A percentile compares a stretch with the other conserved stretches of the same genome.
phyloP scores from a whole-genome alignment of 129 eudicot species.

The Centrapalus pauciflorus region DNA sequence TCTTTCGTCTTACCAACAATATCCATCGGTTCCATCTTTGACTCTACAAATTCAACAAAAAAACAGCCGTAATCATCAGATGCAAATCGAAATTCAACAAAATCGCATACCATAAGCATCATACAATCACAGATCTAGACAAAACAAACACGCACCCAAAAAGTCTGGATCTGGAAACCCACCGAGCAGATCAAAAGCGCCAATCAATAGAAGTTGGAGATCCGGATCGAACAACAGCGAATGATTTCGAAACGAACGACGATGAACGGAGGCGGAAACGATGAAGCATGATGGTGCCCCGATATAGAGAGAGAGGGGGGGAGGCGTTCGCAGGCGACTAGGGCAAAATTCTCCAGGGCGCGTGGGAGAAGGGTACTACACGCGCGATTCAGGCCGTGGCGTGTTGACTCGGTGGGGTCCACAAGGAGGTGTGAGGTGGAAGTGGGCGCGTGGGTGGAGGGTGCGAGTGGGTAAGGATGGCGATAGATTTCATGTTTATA shows the following conservation, averaged over 20 bases:
- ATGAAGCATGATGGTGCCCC: slow-evolving; percentile 26
- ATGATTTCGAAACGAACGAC: slow-evolving; percentile 1
- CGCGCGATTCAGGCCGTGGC: slow-evolving; percentile 33
- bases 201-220: slow-evolving; percentile 14
- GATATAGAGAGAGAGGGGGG: slow-evolving; percentile 36
- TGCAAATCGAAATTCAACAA: neutral
- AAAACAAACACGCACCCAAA: neutral
- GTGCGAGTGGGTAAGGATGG: slow-evolving; percentile 17
- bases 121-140: slow-evolving; percentile 4
- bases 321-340: slow-evolving; percentile 40
- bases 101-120: neutral
- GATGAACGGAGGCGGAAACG: slow-evolving; percentile 43
- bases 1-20: slow-evolving; percentile 85
- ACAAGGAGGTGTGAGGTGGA: neutral
- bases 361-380: neutral
- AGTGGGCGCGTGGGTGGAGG: neutral
- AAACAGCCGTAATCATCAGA: neutral
- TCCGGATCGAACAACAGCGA: neutral
- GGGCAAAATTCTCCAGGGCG: slow-evolving; percentile 23
- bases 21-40: slow-evolving; percentile 79
- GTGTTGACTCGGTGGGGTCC: slow-evolving; percentile 8
- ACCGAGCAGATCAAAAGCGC: slow-evolving; percentile 15
- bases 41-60: slow-evolving; percentile 21
- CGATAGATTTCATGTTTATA: slow-evolving; percentile 30
- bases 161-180: neutral